A percentile compares a stretch with the other conserved stretches of the same genome.
These are phyloP conservation scores for Diplodia seriata DNA, from an alignment of 2,329 filamentous ascomycete genomes.

Conservation along the genomic window DNA sequence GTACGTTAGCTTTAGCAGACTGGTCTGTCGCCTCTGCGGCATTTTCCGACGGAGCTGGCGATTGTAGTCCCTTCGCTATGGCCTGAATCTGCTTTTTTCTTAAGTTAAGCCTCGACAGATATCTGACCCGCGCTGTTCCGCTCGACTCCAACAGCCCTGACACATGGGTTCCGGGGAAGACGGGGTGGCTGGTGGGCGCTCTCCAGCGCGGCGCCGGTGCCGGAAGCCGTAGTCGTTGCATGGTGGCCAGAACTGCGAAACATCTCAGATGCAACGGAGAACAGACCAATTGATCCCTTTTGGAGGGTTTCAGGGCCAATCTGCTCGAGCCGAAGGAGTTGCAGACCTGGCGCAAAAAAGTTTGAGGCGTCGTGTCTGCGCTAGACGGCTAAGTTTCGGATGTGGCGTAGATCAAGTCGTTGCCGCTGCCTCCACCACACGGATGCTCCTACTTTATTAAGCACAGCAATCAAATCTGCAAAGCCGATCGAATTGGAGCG, in stretches of 20 bases:
- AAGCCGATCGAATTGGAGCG: no score
- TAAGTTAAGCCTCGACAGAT: no score
- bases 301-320: not conserved
- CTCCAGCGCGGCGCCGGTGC: not conserved
- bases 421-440: constrained; percentile 49
- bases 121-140: not conserved
- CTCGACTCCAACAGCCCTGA: not conserved
- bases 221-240: not conserved
- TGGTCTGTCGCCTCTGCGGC: no score
- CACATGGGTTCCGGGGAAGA: not conserved
- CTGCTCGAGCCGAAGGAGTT: not conserved
- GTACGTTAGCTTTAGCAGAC: no score
- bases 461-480: no score
- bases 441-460: no score
- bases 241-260: not conserved
- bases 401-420: not conserved
- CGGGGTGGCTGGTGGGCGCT: not conserved
- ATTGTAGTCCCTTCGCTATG: no score
- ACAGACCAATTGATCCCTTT: not conserved
- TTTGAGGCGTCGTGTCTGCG: not conserved
- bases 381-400: not conserved
- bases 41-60: no score
- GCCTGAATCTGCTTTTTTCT: no score
- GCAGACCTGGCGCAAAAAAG: not conserved
- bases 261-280: not conserved